A percentile compares a stretch with the other conserved stretches of the same genome.
phyloP scores from a whole-genome alignment of 805 yeast species.

The Candida xyloterini region DNA sequence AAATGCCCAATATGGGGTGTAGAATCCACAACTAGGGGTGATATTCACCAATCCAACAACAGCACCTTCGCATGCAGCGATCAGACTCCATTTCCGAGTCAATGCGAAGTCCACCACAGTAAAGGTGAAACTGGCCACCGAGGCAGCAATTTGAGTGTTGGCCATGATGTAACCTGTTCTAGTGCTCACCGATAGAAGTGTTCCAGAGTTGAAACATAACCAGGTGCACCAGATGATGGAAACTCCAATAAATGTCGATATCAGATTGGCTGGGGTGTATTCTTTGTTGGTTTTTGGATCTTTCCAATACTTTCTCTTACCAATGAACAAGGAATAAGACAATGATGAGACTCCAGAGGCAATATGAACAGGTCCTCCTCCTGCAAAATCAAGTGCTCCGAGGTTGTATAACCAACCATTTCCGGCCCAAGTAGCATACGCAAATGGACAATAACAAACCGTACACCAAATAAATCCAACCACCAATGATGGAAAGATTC shows the following conservation, averaged over 20 bases:
- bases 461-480: conserved; percentile 41
- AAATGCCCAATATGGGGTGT: conserved; percentile 46
- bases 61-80: conserved; percentile 46
- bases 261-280: conserved; percentile 35
- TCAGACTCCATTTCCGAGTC: conserved; percentile 37
- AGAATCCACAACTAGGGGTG: conserved; percentile 46
- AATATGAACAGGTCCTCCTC: conserved; percentile 50
- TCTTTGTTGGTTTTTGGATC: conserved; percentile 30
- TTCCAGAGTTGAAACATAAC: conserved; percentile 48
- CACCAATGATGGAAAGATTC: conserved; percentile 39
- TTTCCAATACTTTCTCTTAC: conserved; percentile 38
- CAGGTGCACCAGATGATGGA: conserved; percentile 48
- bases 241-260: conserved; percentile 42
- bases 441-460: conserved; percentile 44
- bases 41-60: conserved; percentile 45
- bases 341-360: conserved; percentile 43
- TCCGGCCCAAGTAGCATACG: conserved; percentile 46
- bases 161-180: conserved; percentile 47
- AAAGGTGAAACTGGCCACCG: conserved; percentile 45
- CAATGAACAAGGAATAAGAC: conserved; percentile 41
- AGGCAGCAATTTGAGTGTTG: conserved; percentile 51
- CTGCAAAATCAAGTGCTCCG: conserved; percentile 47
- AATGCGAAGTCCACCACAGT: conserved; percentile 38
- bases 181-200: conserved; percentile 37
- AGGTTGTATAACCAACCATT: conserved; percentile 44